A percentile compares a stretch with the other conserved stretches of the same genome.
These are phyloP conservation scores for Kwoniella newhampshirensis DNA, from an alignment of 768 basidiomycete genomes.

Conservation along the genomic window DNA sequence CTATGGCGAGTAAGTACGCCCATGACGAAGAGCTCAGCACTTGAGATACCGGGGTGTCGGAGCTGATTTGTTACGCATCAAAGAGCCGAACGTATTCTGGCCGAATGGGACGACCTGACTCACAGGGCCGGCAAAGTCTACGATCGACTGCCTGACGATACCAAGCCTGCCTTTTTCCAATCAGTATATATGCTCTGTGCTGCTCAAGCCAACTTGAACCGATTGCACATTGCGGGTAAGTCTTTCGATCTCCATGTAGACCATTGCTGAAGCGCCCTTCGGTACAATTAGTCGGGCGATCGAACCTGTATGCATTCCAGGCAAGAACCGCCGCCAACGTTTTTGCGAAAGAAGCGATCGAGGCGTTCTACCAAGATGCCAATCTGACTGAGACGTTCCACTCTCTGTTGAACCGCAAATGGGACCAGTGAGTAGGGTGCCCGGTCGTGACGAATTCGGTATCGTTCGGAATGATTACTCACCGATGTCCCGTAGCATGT, in stretches of 20 bases:
- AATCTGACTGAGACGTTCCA: constrained; percentile 67
- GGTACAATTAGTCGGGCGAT: constrained; percentile 56
- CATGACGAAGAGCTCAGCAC: neutral
- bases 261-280: neutral
- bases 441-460: neutral
- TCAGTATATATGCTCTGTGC: constrained; percentile 58
- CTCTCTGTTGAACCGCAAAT: constrained; percentile 62
- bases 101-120: constrained; percentile 59
- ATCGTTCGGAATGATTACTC: neutral
- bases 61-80: neutral
- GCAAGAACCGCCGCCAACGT: constrained; percentile 65
- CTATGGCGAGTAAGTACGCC: constrained; percentile 64
- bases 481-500: constrained; percentile 6
- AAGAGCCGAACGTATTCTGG: constrained; percentile 65
- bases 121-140: constrained; percentile 62
- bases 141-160: constrained; percentile 57
- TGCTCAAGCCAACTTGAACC: constrained; percentile 63
- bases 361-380: constrained; percentile 64
- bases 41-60: too few relatives aligned
- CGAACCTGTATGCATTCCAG: constrained; percentile 66
- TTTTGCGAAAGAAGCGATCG: constrained; percentile 61
- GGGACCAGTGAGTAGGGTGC: constrained; percentile 62
- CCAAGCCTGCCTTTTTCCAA: constrained; percentile 67
- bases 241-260: too few relatives aligned
- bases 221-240: constrained; percentile 61